Conservation (phyloP, 306 rosid species). For the Lathyrus aphaca region DNA sequence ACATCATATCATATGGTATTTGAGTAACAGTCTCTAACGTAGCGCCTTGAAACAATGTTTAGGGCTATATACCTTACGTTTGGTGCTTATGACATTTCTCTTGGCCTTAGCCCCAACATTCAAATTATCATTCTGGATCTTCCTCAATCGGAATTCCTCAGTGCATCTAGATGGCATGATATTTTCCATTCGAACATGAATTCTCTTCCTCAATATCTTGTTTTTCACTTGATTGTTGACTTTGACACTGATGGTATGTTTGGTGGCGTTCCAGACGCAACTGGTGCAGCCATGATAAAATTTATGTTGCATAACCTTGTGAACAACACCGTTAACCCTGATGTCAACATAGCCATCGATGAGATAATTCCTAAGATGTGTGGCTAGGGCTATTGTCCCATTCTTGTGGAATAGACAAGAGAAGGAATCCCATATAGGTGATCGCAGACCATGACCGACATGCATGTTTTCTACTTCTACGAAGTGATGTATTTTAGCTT, state of each 20-base stretch:
- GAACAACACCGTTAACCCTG: constrained; percentile 76
- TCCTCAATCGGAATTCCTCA: constrained; percentile 71
- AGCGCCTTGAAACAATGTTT: constrained; percentile 12
- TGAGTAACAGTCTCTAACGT: constrained; percentile 8
- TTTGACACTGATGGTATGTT: neutral
- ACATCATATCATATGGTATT: constrained; percentile 22
- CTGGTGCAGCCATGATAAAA: constrained; percentile 2
- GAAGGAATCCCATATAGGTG: constrained; percentile 83
- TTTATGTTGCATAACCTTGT: constrained; percentile 14
- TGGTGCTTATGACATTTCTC: constrained; percentile 79
- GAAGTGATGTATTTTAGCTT: no score
- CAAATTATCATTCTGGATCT: constrained; percentile 66
- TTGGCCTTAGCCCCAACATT: constrained; percentile 80
- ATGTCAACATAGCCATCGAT: constrained; percentile 81
- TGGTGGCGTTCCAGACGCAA: constrained; percentile 6
- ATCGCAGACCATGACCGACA: constrained; percentile 84
- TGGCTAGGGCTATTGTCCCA: constrained; percentile 82
- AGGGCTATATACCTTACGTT: constrained; percentile 36
- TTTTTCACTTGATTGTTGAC: constrained; percentile 56
- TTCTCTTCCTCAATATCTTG: constrained; percentile 72
- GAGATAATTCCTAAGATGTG: constrained; percentile 67
- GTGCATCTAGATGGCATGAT: constrained; percentile 81
- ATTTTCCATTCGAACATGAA: constrained; percentile 89
- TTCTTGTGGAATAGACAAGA: constrained; percentile 94
- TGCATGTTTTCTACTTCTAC: constrained; percentile 56